phyloP scores from a whole-genome alignment of 2,329 filamentous ascomycete species.

The Aspergillus caelatus region DNA sequence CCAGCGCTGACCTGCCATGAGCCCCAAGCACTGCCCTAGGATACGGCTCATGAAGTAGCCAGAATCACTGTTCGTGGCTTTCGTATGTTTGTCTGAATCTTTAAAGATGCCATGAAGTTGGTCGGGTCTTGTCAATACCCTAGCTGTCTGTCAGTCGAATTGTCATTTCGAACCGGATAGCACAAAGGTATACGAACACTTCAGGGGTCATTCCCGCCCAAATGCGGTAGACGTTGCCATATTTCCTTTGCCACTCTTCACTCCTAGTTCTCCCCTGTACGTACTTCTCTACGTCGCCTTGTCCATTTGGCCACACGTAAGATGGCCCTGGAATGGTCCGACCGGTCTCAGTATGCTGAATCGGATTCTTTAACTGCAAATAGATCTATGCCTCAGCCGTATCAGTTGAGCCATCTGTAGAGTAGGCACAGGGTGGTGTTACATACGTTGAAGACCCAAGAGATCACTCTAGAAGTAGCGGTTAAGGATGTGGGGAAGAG shows the following conservation, averaged over 20 bases:
- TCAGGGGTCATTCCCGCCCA: slow-evolving; percentile 44
- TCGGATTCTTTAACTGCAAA: not conserved
- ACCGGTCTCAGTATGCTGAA: slow-evolving; percentile 5
- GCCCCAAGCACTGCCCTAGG: slow-evolving; percentile 48
- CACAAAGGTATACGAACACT: slow-evolving; percentile 35
- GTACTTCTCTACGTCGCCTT: slow-evolving; percentile 47
- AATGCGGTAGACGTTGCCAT: slow-evolving; percentile 44
- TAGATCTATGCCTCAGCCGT: not conserved
- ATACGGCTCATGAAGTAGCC: slow-evolving; percentile 46
- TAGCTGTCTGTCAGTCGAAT: slow-evolving; percentile 21
- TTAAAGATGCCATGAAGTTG: slow-evolving; percentile 43
- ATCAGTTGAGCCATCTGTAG: not conserved
- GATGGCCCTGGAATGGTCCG: slow-evolving; percentile 10
- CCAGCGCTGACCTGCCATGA: slow-evolving; percentile 29
- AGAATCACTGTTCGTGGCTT: slow-evolving; percentile 46
- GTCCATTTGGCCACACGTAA: slow-evolving; percentile 40
- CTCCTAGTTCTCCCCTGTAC: slow-evolving; percentile 38
- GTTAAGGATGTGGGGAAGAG: not conserved
- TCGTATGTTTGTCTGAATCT: slow-evolving; percentile 50
- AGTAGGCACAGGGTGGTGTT: not conserved
- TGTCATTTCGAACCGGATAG: no score
- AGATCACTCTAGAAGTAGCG: not conserved
- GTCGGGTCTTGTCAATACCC: slow-evolving; percentile 38
- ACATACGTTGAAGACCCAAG: not conserved
- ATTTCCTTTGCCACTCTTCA: slow-evolving; percentile 33